Conservation (phyloP, 2,329 filamentous ascomycete species). For the Nemania diffusa region DNA sequence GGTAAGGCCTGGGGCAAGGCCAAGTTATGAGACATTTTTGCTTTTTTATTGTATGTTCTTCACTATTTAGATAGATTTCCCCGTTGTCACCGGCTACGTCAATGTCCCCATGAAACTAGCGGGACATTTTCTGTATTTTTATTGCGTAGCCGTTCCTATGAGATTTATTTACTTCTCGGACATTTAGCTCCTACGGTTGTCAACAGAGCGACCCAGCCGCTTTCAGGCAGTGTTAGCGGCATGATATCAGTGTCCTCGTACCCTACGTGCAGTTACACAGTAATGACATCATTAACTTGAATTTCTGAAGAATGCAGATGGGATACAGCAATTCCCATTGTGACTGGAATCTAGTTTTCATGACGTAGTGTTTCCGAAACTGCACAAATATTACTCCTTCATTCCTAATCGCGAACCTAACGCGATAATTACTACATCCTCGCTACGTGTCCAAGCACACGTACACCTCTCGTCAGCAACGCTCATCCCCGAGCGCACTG, state of each 20-base stretch:
- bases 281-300: constrained; percentile 27
- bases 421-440: background rate
- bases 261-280: constrained; percentile 4
- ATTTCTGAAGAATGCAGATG: background rate
- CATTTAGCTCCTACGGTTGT: background rate
- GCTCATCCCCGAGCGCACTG: background rate
- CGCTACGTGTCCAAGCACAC: background rate
- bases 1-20: constrained; percentile 48
- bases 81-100: background rate
- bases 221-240: background rate
- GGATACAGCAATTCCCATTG: background rate
- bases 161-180: background rate
- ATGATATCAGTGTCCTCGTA: background rate
- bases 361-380: constrained; percentile 28
- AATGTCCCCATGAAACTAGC: background rate
- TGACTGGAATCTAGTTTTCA: background rate
- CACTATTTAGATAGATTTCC: constrained; percentile 6
- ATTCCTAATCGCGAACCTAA: background rate
- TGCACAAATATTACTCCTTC: background rate
- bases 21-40: constrained; percentile 39
- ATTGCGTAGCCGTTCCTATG: background rate
- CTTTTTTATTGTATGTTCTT: background rate
- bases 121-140: constrained; percentile 4
- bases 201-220: background rate
- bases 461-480: background rate